These are phyloP conservation scores for Fusarium papillatum DNA, from an alignment of 2,329 filamentous ascomycete genomes.

Conservation along the genomic window DNA sequence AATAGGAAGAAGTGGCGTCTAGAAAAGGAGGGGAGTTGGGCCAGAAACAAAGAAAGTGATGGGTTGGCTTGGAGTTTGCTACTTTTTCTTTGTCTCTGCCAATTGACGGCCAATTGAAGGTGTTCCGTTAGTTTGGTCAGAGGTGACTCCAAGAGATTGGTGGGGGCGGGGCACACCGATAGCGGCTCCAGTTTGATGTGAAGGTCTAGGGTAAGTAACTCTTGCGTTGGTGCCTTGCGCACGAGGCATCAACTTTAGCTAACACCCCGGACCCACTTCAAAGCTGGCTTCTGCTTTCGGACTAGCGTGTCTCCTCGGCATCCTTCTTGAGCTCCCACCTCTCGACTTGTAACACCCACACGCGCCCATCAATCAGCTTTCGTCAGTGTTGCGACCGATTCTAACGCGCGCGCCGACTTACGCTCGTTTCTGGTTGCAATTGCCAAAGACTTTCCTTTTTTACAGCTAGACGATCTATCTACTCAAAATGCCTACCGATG, in stretches of 20 bases:
- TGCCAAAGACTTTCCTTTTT: background rate
- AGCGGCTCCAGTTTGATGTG: constrained; percentile 15
- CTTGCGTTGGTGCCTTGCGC: constrained; percentile 23
- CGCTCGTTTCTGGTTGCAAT: constrained; percentile 15
- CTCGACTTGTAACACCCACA: background rate
- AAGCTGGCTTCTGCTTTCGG: constrained; percentile 28
- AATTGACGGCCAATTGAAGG: constrained; percentile 21
- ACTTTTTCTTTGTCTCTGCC: constrained; percentile 19
- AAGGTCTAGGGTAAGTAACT: constrained; percentile 25
- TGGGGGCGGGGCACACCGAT: constrained; percentile 44
- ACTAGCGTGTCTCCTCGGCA: constrained; percentile 1
- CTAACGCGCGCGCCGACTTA: background rate
- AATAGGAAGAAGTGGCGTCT: background rate
- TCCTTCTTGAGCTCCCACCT: background rate
- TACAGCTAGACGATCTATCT: background rate
- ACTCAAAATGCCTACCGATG: constrained; percentile 49
- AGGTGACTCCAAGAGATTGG: constrained; percentile 22
- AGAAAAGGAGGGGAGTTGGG: background rate
- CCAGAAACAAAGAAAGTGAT: background rate
- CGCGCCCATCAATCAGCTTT: constrained; percentile 11
- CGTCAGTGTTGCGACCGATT: background rate
- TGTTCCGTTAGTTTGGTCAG: background rate
- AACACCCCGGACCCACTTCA: rapidly evolving
- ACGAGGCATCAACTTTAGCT: constrained; percentile 14
- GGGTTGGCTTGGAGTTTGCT: constrained; percentile 23